These are phyloP conservation scores for Canavalia gladiata DNA, from an alignment of 306 rosid species.

Conservation along the genomic window DNA sequence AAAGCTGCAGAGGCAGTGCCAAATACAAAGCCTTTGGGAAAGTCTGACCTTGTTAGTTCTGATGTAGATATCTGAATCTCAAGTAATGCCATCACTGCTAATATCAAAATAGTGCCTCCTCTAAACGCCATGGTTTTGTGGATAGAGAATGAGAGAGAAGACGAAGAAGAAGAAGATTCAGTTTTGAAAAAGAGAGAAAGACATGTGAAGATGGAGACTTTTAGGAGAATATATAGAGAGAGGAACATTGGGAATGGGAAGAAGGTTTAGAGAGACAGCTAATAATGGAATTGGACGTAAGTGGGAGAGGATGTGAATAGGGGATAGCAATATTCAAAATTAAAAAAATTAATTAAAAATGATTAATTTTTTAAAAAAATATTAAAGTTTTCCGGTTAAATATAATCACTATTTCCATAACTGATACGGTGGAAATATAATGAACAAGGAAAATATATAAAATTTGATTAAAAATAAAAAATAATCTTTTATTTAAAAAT, in stretches of 20 bases:
- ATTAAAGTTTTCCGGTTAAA: no score
- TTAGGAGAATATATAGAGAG: slow-evolving; percentile 2
- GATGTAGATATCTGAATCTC: slow-evolving; percentile 59
- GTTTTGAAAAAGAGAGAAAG: slow-evolving; percentile 1
- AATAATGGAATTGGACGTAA: background rate
- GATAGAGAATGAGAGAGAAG: background rate
- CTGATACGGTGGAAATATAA: no score
- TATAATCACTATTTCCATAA: no score
- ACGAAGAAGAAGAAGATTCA: background rate
- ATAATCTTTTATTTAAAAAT: no score
- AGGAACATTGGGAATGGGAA: background rate
- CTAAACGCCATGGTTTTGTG: slow-evolving; percentile 47
- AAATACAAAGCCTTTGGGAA: slow-evolving; percentile 78
- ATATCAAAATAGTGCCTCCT: slow-evolving; percentile 45
- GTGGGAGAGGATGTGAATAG: background rate
- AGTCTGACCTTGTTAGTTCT: slow-evolving; percentile 61
- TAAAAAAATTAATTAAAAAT: no score
- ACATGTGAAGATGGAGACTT: background rate
- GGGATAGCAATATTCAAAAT: background rate
- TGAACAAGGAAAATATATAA: no score
- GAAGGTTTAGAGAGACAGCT: background rate
- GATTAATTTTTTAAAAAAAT: no score
- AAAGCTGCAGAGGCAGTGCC: slow-evolving; percentile 97
- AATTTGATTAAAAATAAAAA: no score
- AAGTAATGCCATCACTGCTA: slow-evolving; percentile 42